Evolutionary conservation across 768 basidiomycete genomes (phyloP), one percentile per base, ranked within the genome.

Genomic region (Ephemerocybe angulata): DNA sequence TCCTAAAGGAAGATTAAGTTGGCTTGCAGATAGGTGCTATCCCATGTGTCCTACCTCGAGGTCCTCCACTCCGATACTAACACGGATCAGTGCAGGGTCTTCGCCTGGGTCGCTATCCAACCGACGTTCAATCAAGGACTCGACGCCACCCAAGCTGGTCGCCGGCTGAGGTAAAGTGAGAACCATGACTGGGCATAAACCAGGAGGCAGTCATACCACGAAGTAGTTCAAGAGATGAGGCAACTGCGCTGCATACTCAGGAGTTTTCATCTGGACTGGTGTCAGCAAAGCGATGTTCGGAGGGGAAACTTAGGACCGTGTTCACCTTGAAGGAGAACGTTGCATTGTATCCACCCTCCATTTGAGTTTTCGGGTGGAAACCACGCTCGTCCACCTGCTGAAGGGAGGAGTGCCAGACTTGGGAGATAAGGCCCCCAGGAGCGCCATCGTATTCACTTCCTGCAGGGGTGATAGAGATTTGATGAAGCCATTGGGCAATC

Each of bases 21-120:
- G n/a, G 6, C 55, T 29, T 17, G 41, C 44, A 21, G n/a, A 53
- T 30, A 37, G 51, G 46, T 40, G 42, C 35, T n/a, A n/a, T 48
- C 28, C 30, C 28, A 8, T 17, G 58, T 24, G 8, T 58, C 77
- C 55, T 64, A 81, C 88, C 65, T 87, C 84, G 3, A 89, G 65
- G 41, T 93, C 90, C 69, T 95, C 93, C 1, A 94, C 80, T 2
- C 93, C 93, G 50, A 93, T 76, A 59, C 90, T 92, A 27, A 95
- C 69, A 52, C 93, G 79, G 49, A 94, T 71, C 44, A 90, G 68
- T 12, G 80, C 72, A 7, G 90, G 87, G 69, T 92, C 80, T 22
- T 82, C 79, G 25, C 71, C 69, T 0, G 84, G 76, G 65, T 92
- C 89, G 22, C 76, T 79, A 29, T 76, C 74, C 30, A 74, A 42